Conservation (phyloP, 2,329 filamentous ascomycete genomes). For the Colletotrichum somersetense region DNA sequence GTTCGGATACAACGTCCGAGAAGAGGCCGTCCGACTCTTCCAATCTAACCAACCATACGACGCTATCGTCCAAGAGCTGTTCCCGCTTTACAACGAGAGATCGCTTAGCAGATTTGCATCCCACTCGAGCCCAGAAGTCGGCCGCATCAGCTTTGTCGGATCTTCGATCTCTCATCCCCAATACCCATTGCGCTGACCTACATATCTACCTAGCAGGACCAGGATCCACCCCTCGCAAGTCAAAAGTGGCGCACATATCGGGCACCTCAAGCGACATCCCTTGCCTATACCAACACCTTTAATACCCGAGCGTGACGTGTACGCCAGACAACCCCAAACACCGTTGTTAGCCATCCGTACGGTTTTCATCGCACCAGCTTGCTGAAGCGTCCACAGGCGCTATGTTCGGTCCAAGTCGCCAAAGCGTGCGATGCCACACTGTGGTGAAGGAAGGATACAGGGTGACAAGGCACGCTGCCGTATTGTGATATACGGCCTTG, state of each 20-base stretch:
- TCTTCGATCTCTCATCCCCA: slow-evolving; percentile 37
- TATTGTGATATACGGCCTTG: slow-evolving; percentile 8
- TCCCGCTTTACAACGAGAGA: not conserved
- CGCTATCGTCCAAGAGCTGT: not conserved
- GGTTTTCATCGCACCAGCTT: not conserved
- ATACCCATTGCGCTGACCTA: slow-evolving; percentile 21
- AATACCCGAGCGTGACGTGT: slow-evolving; percentile 24
- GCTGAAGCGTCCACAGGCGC: slow-evolving; percentile 6
- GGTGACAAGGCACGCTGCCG: slow-evolving; percentile 27
- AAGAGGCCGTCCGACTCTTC: not conserved
- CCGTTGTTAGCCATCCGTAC: slow-evolving; percentile 3
- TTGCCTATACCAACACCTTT: slow-evolving; percentile 18
- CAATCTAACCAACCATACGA: not conserved
- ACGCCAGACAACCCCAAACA: not conserved
- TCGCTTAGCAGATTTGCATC: slow-evolving; percentile 31
- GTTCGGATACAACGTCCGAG: slow-evolving; percentile 22
- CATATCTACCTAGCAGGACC: not conserved
- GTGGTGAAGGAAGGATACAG: not conserved
- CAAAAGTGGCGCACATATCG: slow-evolving; percentile 33
- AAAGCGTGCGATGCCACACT: not conserved
- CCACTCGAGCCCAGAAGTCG: slow-evolving; percentile 22
- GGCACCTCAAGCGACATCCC: slow-evolving; percentile 15
- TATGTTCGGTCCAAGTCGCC: not conserved
- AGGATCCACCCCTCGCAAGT: slow-evolving; percentile 33
- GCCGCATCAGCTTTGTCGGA: slow-evolving; percentile 36